Evolutionary conservation across 352 stramenopile species (phyloP).

Genomic region (Saprolegnia parasitica): DNA sequence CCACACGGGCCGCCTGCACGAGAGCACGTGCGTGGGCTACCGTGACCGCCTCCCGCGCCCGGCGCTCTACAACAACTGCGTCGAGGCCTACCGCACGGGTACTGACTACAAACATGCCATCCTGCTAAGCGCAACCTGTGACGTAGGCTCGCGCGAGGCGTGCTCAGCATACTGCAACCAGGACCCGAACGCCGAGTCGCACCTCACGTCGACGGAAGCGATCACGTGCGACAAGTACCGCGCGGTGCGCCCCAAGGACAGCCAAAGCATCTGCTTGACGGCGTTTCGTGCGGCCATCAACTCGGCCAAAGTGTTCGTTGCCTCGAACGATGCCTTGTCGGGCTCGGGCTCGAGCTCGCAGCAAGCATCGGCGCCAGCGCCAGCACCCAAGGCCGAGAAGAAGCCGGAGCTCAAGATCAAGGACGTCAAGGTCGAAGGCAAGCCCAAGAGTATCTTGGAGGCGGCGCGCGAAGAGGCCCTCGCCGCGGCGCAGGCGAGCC

Average conservation of each 20-base stretch:
- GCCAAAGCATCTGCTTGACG: constrained; percentile 3
- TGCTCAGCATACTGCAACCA: constrained; percentile 25
- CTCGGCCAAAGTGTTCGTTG: constrained; percentile 18
- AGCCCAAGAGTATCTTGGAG: constrained; percentile 20
- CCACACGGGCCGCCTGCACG: background rate
- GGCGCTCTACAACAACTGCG: constrained; percentile 27
- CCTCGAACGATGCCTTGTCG: background rate
- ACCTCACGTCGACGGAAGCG: background rate
- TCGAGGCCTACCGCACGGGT: constrained; percentile 24
- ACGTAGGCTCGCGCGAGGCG: background rate
- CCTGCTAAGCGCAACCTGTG: too few species aligned
- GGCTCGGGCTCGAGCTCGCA: background rate
- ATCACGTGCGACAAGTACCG: constrained; percentile 21
- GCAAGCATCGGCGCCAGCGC: background rate
- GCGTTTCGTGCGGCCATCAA: constrained; percentile 4
- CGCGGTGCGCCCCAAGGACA: constrained; percentile 16
- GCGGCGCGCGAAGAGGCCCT: constrained; percentile 24
- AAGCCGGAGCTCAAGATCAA: constrained; percentile 24
- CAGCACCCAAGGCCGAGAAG: background rate
- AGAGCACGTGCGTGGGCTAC: constrained; percentile 7
- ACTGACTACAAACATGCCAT: background rate
- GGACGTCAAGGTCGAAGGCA: constrained; percentile 22
- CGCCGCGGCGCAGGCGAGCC: constrained; percentile 1
- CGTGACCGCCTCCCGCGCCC: constrained; percentile 22
- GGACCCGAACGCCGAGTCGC: background rate